A percentile compares a stretch with the other conserved stretches of the same genome.
Conservation (phyloP, 192 early-diverging fungal species). For the Chytriomyces hyalinus region DNA sequence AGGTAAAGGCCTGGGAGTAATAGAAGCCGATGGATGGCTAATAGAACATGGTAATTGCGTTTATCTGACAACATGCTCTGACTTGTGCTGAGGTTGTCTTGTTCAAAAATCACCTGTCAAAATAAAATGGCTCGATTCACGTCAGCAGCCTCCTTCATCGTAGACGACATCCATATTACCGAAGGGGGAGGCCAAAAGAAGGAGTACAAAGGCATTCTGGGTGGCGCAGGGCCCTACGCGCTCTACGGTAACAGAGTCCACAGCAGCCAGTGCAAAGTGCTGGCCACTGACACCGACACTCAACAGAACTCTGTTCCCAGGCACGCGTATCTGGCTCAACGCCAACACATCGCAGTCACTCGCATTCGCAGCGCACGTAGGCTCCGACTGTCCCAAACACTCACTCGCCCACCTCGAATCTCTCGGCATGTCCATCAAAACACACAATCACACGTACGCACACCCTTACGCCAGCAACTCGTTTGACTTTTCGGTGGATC, state of each 20-base stretch:
- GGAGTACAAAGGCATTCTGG: conserved; percentile 12
- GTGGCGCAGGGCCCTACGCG: conserved; percentile 27
- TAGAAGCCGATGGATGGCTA: no score
- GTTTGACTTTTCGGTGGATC: conserved; percentile 9
- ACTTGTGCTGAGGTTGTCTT: no score
- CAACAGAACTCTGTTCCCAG: background rate
- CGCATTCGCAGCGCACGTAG: conserved; percentile 19
- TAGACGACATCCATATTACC: conserved; percentile 33
- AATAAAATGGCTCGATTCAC: conserved; percentile 14
- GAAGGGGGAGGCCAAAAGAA: background rate
- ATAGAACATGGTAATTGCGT: no score
- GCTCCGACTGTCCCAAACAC: conserved; percentile 14
- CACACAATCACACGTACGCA: background rate
- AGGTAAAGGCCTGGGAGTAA: no score
- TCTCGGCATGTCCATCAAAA: conserved; percentile 5
- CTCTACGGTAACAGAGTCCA: conserved; percentile 8
- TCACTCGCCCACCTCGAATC: background rate
- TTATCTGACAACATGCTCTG: no score
- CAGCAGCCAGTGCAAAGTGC: background rate
- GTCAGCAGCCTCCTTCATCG: conserved; percentile 29
- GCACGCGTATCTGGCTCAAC: conserved; percentile 12
- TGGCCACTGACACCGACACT: background rate
- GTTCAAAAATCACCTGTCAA: background rate
- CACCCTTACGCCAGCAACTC: conserved; percentile 33
- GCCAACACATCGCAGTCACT: background rate